phyloP scores from a whole-genome alignment of 2,329 filamentous ascomycete genomes.

The Emmonsiellopsis sp. region DNA sequence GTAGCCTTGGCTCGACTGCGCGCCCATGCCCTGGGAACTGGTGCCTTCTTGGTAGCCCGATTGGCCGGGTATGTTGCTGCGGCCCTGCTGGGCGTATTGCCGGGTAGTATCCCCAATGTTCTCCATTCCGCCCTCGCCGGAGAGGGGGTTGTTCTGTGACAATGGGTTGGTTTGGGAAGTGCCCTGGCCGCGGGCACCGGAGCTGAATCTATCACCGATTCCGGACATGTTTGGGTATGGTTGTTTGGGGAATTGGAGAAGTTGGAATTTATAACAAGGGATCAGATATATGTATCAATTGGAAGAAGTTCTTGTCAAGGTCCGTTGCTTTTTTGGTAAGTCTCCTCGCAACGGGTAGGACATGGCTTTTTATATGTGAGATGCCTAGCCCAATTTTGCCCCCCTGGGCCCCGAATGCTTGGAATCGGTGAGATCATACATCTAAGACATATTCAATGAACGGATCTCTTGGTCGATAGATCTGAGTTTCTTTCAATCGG shows the following conservation, averaged over 20 bases:
- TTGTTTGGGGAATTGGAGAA: neutral
- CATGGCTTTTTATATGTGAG: neutral
- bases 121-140: neutral
- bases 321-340: too few relatives aligned
- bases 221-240: conserved; percentile 8
- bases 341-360: neutral
- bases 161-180: too few relatives aligned
- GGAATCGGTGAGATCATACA: neutral
- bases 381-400: neutral
- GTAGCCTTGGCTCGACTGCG: neutral
- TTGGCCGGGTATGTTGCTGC: neutral
- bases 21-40: neutral
- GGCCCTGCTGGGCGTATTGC: neutral
- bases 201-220: conserved; percentile 5
- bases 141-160: neutral
- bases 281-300: neutral
- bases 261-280: neutral
- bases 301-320: too few relatives aligned
- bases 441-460: neutral
- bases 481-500: neutral
- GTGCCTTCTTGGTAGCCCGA: too few relatives aligned
- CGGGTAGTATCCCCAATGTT: neutral
- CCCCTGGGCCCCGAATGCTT: neutral
- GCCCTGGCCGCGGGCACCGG: neutral
- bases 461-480: neutral